Percentiles rank a stretch among this genome's conserved stretches.
Evolutionary conservation across 2,329 filamentous ascomycete species (phyloP).

Genomic region (Ophiobolus disseminans): DNA sequence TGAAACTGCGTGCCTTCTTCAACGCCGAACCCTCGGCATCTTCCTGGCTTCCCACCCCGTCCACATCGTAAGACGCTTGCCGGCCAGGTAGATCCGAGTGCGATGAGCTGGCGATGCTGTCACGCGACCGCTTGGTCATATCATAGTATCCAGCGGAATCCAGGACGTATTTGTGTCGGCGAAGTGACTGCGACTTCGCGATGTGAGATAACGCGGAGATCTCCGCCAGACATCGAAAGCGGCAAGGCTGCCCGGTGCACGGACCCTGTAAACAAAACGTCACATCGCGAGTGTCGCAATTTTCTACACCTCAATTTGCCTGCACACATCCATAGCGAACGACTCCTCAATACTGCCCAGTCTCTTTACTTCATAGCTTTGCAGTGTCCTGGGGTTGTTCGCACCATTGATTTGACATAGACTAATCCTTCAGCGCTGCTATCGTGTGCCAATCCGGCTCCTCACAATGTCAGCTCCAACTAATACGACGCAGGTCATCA

Average conservation of each 20-base stretch:
- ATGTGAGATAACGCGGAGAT: no score
- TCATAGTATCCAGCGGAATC: slow-evolving; percentile 27
- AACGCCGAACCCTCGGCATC: slow-evolving; percentile 33
- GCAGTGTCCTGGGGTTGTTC: background rate
- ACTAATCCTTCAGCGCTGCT: background rate
- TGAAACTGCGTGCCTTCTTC: slow-evolving; percentile 46
- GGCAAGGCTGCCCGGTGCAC: no score
- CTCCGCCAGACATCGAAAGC: no score
- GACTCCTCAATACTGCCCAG: background rate
- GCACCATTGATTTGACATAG: background rate
- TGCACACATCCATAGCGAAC: background rate
- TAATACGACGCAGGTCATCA: background rate
- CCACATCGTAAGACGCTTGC: slow-evolving; percentile 28
- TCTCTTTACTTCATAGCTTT: background rate
- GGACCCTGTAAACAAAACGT: background rate
- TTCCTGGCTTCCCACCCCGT: slow-evolving; percentile 31
- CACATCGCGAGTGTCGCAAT: no score
- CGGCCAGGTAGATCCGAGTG: slow-evolving; percentile 22
- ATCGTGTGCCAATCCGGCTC: background rate
- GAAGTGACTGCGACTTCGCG: background rate
- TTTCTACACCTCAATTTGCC: no score
- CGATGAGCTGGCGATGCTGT: slow-evolving; percentile 28
- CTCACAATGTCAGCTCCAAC: background rate
- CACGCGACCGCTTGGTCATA: slow-evolving; percentile 47
- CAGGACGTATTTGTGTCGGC: slow-evolving; percentile 8